Conservation (phyloP, 768 basidiomycete genomes). For the Megacollybia marginata region DNA sequence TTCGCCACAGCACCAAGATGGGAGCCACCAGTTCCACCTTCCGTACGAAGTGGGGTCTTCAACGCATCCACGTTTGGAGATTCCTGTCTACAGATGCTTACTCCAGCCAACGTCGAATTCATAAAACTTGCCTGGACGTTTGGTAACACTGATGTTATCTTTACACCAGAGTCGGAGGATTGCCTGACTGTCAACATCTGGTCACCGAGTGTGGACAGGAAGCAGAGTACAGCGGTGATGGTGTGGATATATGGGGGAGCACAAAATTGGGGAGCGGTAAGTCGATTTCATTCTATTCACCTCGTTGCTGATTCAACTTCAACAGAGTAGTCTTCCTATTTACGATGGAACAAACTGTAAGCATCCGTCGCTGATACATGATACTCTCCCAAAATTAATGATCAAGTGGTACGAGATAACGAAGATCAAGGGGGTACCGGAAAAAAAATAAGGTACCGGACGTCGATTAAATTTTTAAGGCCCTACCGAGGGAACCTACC, state of each 20-base stretch:
- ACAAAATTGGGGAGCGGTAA: neutral
- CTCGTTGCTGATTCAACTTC: neutral
- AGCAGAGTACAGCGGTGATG: conserved; percentile 24
- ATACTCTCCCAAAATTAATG: conserved; percentile 14
- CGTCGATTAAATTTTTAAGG: too few species aligned
- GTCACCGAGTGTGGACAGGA: conserved; percentile 23
- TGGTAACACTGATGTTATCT: neutral
- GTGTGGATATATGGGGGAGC: conserved; percentile 18
- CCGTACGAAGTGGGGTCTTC: neutral
- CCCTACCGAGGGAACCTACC: too few species aligned
- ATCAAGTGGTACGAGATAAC: conserved; percentile 19
- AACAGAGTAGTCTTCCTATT: conserved; percentile 16
- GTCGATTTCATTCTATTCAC: neutral
- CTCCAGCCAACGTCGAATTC: neutral
- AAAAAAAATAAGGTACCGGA: too few species aligned
- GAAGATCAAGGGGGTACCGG: too few species aligned
- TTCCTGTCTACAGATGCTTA: neutral
- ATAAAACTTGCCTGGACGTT: conserved; percentile 1
- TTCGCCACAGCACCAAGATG: neutral
- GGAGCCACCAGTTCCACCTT: neutral
- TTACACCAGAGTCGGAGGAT: conserved; percentile 24
- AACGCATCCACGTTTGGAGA: neutral
- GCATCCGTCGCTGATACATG: conserved; percentile 13
- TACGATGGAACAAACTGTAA: conserved; percentile 22
- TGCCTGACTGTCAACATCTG: conserved; percentile 34